Evolutionary conservation across 108 stramenopile genomes (phyloP).

Genomic region (Pseudonitzschia multiseries): DNA sequence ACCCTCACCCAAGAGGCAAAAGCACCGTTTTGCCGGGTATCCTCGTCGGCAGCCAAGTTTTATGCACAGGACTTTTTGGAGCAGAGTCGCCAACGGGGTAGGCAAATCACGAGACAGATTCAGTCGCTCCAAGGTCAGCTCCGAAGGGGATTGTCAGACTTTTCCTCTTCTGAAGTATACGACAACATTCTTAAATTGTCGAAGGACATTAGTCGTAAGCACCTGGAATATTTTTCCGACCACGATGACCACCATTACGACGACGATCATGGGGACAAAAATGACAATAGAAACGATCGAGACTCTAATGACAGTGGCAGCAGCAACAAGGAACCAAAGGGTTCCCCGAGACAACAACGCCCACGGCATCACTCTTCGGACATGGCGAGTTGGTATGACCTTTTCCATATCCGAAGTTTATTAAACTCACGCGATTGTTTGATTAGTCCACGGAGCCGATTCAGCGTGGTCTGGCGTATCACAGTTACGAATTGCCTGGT

Average conservation of each 20-base stretch:
- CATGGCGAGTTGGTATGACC: background rate
- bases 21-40: background rate
- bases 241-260: background rate
- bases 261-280: background rate
- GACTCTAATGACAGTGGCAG: background rate
- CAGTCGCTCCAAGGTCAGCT: background rate
- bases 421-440: conserved; percentile 18
- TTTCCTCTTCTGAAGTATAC: conserved; percentile 3
- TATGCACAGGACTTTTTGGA: background rate
- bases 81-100: background rate
- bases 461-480: conserved; percentile 61
- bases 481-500: conserved; percentile 42
- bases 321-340: background rate
- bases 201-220: background rate
- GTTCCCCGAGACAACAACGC: background rate
- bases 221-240: background rate
- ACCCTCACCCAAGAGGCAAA: background rate
- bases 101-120: background rate
- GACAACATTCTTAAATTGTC: conserved; percentile 6
- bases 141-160: background rate
- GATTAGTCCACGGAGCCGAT: conserved; percentile 63
- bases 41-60: background rate
- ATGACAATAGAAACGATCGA: background rate
- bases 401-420: background rate
- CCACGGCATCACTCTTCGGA: background rate